Conservation (phyloP, 352 stramenopile species). For the Thalassiosira ordinaria region DNA sequence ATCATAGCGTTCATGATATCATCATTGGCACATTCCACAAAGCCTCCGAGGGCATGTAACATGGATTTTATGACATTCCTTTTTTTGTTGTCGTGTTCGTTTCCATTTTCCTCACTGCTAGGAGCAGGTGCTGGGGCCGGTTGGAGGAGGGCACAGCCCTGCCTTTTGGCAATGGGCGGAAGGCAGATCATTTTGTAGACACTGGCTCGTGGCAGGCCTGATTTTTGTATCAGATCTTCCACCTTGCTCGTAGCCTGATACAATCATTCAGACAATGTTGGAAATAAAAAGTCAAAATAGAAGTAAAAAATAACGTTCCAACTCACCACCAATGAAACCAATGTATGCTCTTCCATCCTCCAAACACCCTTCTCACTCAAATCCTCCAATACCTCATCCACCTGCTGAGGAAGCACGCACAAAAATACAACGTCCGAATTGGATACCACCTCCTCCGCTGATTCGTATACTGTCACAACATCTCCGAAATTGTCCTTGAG, state of each 20-base stretch:
- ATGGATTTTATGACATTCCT: conserved; percentile 56
- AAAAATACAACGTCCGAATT: conserved; percentile 77
- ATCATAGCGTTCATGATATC: conserved; percentile 72
- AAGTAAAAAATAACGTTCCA: conserved; percentile 1
- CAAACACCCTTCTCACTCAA: conserved; percentile 44
- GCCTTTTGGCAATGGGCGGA: conserved; percentile 56
- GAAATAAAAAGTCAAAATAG: conserved; percentile 6
- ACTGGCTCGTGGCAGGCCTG: conserved; percentile 43
- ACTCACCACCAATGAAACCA: conserved; percentile 78
- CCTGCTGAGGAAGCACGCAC: conserved; percentile 68
- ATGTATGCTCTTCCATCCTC: conserved; percentile 69
- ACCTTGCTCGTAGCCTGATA: conserved; percentile 71
- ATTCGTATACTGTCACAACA: conserved; percentile 62
- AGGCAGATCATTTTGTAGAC: conserved; percentile 84
- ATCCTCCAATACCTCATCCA: conserved; percentile 55
- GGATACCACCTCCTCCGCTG: conserved; percentile 72
- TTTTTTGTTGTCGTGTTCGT: too few relatives aligned
- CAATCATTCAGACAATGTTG: background rate
- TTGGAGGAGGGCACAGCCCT: conserved; percentile 64
- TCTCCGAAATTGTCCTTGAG: conserved; percentile 56
- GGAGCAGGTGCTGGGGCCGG: conserved; percentile 16
- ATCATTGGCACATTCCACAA: conserved; percentile 61
- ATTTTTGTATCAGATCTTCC: conserved; percentile 56
- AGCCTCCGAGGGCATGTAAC: conserved; percentile 53
- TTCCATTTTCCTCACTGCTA: background rate